phyloP scores from a whole-genome alignment of 768 basidiomycete species.

The Lentinula lateritia region DNA sequence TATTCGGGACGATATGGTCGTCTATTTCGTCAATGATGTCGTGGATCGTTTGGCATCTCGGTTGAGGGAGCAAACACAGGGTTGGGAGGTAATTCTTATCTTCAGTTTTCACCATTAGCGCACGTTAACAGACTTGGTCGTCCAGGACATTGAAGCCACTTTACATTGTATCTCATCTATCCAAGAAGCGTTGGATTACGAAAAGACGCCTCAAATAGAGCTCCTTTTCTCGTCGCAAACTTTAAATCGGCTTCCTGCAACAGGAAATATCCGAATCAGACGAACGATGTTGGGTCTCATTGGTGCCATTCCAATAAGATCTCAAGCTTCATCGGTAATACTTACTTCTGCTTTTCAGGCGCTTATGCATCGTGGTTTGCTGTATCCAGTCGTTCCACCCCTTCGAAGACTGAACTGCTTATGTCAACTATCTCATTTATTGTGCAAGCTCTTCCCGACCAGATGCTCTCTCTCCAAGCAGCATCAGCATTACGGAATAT shows the following conservation, averaged over 20 bases:
- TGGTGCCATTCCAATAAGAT: conserved; percentile 40
- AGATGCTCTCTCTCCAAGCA: conserved; percentile 58
- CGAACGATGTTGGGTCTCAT: conserved; percentile 71
- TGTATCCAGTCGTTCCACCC: conserved; percentile 30
- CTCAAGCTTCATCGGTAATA: not conserved
- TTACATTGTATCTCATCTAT: conserved; percentile 82
- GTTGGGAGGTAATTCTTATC: conserved; percentile 64
- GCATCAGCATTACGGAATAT: conserved; percentile 80
- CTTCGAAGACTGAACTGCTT: conserved; percentile 39
- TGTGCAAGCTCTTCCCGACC: conserved; percentile 64
- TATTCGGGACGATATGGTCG: conserved; percentile 78
- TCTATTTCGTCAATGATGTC: conserved; percentile 60
- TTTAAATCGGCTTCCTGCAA: conserved; percentile 60
- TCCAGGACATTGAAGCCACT: conserved; percentile 79
- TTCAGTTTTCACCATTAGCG: not conserved
- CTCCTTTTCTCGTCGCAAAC: conserved; percentile 71
- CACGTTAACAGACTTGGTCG: not conserved
- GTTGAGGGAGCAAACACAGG: conserved; percentile 30
- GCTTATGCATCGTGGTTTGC: conserved; percentile 81
- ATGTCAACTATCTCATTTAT: conserved; percentile 67
- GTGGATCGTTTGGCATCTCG: conserved; percentile 42
- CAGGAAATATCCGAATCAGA: conserved; percentile 60
- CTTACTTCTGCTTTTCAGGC: conserved; percentile 30
- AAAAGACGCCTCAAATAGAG: conserved; percentile 45
- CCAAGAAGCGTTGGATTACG: conserved; percentile 75